phyloP scores from a whole-genome alignment of 163 green algal species.

The Scenedesmus sp. region DNA sequence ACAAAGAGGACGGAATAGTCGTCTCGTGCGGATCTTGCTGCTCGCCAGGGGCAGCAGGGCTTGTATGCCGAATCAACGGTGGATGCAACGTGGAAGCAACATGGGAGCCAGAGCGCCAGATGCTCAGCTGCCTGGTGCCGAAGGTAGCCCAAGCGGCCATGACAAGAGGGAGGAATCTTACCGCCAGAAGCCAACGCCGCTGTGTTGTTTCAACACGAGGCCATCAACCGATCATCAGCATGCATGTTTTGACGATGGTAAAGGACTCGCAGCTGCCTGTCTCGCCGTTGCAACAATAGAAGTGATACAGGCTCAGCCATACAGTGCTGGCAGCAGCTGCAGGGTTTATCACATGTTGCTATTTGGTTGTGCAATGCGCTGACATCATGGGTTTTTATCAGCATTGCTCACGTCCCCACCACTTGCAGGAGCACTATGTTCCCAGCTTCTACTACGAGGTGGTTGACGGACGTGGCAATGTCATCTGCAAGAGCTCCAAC shows the following conservation, averaged over 20 bases:
- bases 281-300: background rate
- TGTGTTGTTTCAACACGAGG: background rate
- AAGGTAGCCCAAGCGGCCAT: background rate
- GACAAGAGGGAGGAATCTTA: background rate
- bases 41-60: background rate
- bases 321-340: background rate
- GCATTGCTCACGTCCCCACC: background rate
- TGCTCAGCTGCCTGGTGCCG: background rate
- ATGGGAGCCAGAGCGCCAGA: background rate
- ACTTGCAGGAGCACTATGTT: conserved; percentile 15
- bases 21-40: background rate
- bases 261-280: background rate
- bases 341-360: no score
- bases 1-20: background rate
- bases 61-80: background rate
- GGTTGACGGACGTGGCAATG: background rate
- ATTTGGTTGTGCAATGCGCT: no score
- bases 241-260: background rate
- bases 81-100: background rate
- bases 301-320: background rate
- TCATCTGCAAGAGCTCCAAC: conserved; percentile 45
- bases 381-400: background rate
- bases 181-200: background rate
- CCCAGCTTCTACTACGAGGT: conserved; percentile 40
- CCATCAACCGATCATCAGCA: background rate